Percentiles rank a stretch among this genome's conserved stretches.
phyloP scores from a whole-genome alignment of 1,139 yeast species.

The Debaryomycetaceae sp. region DNA sequence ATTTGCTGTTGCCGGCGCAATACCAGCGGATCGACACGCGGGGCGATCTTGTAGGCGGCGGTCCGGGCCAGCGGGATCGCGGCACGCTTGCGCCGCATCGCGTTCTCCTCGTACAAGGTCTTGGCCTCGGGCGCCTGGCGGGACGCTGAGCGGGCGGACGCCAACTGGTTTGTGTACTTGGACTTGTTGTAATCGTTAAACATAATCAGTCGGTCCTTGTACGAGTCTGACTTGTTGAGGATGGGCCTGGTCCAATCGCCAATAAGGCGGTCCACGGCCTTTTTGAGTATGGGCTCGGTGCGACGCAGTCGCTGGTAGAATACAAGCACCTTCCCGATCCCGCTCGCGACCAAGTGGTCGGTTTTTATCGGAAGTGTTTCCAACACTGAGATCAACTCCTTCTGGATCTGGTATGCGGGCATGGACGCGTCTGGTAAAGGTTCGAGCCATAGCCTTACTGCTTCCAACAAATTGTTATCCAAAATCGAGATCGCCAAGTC shows the following conservation, averaged over 20 bases:
- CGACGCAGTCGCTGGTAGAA: conserved; percentile 87
- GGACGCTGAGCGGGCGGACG: conserved; percentile 18
- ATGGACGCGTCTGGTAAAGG: conserved; percentile 96
- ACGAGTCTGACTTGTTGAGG: conserved; percentile 89
- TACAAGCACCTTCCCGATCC: conserved; percentile 87
- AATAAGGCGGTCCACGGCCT: conserved; percentile 79
- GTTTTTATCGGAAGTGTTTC: conserved; percentile 83
- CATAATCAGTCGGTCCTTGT: conserved; percentile 74
- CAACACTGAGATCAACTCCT: conserved; percentile 67
- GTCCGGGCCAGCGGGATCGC: conserved; percentile 88
- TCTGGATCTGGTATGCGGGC: conserved; percentile 95
- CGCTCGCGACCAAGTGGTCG: conserved; percentile 87
- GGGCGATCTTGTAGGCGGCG: conserved; percentile 85
- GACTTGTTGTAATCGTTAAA: conserved; percentile 61
- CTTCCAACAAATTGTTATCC: conserved; percentile 88
- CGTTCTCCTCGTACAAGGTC: conserved; percentile 76
- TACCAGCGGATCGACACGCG: conserved; percentile 48
- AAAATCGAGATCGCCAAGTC: conserved; percentile 84
- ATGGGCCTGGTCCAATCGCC: conserved; percentile 99
- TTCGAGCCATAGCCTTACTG: conserved; percentile 94
- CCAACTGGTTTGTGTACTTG: conserved; percentile 37
- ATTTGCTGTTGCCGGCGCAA: conserved; percentile 27
- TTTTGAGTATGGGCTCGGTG: conserved; percentile 78
- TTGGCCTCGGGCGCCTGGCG: conserved; percentile 30
- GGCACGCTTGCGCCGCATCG: conserved; percentile 88